Percentiles rank a stretch among this genome's conserved stretches.
Conservation (phyloP, 169 alveolate genomes). For the Cryptosporidium ubiquitum region DNA sequence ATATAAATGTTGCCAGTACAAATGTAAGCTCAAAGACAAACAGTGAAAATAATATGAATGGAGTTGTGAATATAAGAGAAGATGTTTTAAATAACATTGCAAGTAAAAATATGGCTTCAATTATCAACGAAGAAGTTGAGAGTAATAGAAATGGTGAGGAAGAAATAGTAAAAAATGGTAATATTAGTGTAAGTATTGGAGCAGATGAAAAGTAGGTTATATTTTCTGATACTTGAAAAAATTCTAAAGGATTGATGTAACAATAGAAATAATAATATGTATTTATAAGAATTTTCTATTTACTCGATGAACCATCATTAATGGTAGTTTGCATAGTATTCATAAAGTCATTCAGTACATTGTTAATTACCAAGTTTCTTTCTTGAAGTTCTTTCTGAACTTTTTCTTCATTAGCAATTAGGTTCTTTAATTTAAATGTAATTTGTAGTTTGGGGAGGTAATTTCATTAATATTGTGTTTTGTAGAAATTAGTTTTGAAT, state of each 20-base stretch:
- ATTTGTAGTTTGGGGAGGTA: background rate
- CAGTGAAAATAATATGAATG: background rate
- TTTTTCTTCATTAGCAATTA: constrained; percentile 53
- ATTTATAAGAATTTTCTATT: background rate
- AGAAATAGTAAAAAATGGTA: background rate
- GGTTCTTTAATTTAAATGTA: constrained; percentile 10
- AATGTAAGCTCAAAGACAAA: background rate
- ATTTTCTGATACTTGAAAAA: background rate
- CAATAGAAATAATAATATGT: background rate
- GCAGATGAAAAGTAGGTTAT: background rate
- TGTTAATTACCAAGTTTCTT: constrained; percentile 19
- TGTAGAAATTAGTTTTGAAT: too few species aligned
- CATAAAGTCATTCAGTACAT: constrained; percentile 61
- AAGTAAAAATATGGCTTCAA: background rate
- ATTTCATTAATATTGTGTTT: too few species aligned
- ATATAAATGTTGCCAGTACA: background rate
- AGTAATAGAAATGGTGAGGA: background rate
- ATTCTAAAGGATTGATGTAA: background rate
- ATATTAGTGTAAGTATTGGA: too few species aligned
- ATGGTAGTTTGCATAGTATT: constrained; percentile 64
- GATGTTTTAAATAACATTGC: background rate
- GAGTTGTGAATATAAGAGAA: background rate
- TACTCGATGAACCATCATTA: constrained; percentile 12
- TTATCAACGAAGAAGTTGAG: background rate
- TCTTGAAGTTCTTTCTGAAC: constrained; percentile 38